Base-by-base conservation (phyloP, 192 early-diverging fungal genomes). In the Coemansia asiatica region DNA sequence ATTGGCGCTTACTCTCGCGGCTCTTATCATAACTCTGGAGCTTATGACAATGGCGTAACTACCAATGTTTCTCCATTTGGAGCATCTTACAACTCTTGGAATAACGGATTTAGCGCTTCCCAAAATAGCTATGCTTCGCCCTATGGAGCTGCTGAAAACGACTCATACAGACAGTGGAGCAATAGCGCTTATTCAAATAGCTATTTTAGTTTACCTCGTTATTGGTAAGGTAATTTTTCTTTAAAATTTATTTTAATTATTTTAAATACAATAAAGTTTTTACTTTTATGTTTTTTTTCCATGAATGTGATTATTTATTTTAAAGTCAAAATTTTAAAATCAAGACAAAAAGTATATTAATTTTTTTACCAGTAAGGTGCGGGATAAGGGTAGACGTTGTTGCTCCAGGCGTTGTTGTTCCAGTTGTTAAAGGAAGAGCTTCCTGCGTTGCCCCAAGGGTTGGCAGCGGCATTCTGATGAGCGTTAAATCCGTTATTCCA, bases 401-500 rank as follows among this genome's bases (percentile, higher is more conserved):
- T 80, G 72, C 60, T 74, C 78, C 78, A 80, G 33, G 78, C 78
- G 57, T 80, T 80, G 72, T 75, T 80, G 63, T 80, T 80, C 78
- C 78, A 80, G 72, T 80, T 74, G 72, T 80, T 80, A 40, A 80
- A 80, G 13, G 78, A 72, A 7, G 78, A 74, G 56, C 78, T 61
- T 36, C 78, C 78, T 9, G 78, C 61, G 19, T 75, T 80, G 35
- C 78, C 77, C 71, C 71, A 80, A 2, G 77, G 72, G 27, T 74
- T 71, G 1, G 77, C 64, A 2, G 66, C 77, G 6, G 72, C 72
- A 29, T 80, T 71, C 23, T 80, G 77, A 31, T 74, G 68, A 18
- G 72, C 72, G 26, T 71, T 79, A 33, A 80, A 80, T 1, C 77
- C 77, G 25, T 74, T 80, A 57, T 80, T 80, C 77, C 77, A 80